Evolutionary conservation across 2,329 filamentous ascomycete genomes (phyloP), one percentile per base, ranked within the genome.

Genomic region (Herpotrichia juniperi): DNA sequence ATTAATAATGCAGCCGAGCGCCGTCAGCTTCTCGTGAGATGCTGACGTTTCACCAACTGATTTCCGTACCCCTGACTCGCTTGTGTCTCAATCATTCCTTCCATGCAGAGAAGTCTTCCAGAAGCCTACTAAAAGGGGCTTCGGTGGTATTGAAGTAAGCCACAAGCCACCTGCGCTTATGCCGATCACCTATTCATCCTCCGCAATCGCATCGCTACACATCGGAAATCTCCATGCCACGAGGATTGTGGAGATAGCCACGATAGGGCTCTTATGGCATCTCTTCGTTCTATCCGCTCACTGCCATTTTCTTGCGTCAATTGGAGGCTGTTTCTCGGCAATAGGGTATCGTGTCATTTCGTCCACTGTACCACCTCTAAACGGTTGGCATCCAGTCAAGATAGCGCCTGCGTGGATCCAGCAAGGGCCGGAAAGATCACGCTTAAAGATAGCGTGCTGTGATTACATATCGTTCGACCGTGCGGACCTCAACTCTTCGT

Each of bases 111-210:
- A 50, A 54, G 34, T 12, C 59, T 71, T 73, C 69, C 61, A 67
- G 69, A 72, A 72, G 58, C 42, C 58, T 72, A 51, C 68, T 59
- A 30, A 40, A 68, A 61, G 24, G 42, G 50, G 58, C 19, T 17
- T 19, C 34, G 14, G 16, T 21, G 17, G n/a, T 9, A 5, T 37
- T 42, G 19, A 11, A 19, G n/a, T 6, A 10, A 17, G 16, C 19
- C 10, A 8, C 44, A 37, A 46, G 39, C 43, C 45, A 46, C 50
- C 50, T n/a, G 51, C 58, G 57, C 61, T 58, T 57, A 55, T 48
- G 64, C 61, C 59, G 59, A 65, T 69, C 64, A 42, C 53, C 49
- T 49, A 49, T 50, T 42, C 39, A 49, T 56, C 56, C 11, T 59
- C 58, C 49, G 57, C 55, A 48, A 46, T 51, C 54, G 57, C 59